Percentiles rank a stretch among this genome's conserved stretches.
Conservation (phyloP, 768 basidiomycete species). For the Kwoniella bestiolae region DNA sequence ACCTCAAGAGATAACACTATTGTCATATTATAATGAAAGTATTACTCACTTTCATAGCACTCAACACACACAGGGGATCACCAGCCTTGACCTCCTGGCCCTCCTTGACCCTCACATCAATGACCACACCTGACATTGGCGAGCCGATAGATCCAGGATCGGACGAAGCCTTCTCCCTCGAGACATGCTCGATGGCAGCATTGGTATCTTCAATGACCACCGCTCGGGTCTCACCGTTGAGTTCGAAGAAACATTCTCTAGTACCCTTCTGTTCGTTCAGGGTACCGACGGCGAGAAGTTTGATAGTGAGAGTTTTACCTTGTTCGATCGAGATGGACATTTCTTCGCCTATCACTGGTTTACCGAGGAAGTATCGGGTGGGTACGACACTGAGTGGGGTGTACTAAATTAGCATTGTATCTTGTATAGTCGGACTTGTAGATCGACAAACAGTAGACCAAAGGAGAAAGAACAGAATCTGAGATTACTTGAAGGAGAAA, state of each 20-base stretch:
- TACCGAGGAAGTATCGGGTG: conserved; percentile 94
- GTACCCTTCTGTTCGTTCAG: conserved; percentile 89
- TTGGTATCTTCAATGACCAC: conserved; percentile 95
- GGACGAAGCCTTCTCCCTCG: conserved; percentile 88
- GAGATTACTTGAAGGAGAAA: no score
- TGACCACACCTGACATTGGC: conserved; percentile 91
- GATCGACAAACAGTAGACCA: no score
- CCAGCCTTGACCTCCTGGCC: conserved; percentile 98
- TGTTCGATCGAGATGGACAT: conserved; percentile 84
- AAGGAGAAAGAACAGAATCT: no score
- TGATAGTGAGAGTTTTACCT: conserved; percentile 95
- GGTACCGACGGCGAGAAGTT: conserved; percentile 91
- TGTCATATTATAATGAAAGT: background rate
- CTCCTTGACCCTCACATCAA: conserved; percentile 97
- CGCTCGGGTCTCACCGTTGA: conserved; percentile 95
- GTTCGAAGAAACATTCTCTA: conserved; percentile 97
- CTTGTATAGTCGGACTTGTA: no score
- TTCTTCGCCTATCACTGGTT: conserved; percentile 89
- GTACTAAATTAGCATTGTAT: no score
- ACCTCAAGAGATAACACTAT: no score
- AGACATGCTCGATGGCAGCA: conserved; percentile 92
- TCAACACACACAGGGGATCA: conserved; percentile 91
- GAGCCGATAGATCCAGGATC: conserved; percentile 98
- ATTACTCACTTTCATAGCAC: conserved; percentile 86
- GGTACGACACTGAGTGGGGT: conserved; percentile 92